phyloP scores from a whole-genome alignment of 306 rosid genomes.

The Senna siamea region DNA sequence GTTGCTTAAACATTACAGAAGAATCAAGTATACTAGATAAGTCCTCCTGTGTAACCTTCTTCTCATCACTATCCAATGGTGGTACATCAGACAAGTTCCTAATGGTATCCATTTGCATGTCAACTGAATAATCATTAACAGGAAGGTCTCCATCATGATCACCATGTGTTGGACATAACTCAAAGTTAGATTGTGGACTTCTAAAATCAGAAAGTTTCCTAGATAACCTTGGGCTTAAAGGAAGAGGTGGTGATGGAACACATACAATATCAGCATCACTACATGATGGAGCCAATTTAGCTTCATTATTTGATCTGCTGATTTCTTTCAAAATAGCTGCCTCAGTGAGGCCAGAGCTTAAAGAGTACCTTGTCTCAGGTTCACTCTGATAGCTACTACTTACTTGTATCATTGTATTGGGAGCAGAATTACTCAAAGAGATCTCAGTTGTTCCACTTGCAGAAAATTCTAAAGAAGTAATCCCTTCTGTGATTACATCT shows the following conservation, averaged over 20 bases:
- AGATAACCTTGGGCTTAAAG: too few species aligned
- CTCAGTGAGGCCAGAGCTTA: slow-evolving; percentile 61
- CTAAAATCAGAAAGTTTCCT: too few species aligned
- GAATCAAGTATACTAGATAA: slow-evolving; percentile 61
- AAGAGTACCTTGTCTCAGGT: too few species aligned
- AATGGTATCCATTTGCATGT: slow-evolving; percentile 66
- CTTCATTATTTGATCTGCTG: slow-evolving; percentile 52
- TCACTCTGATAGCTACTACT: too few species aligned
- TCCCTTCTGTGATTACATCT: slow-evolving; percentile 63
- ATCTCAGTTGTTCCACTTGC: too few species aligned
- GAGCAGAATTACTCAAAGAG: slow-evolving; percentile 51
- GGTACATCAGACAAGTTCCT: slow-evolving; percentile 64
- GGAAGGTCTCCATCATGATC: too few species aligned
- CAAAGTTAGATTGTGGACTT: too few species aligned
- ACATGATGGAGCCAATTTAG: slow-evolving; percentile 55
- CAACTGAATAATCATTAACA: slow-evolving; percentile 44
- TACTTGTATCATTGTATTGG: too few species aligned
- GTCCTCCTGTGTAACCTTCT: slow-evolving; percentile 70
- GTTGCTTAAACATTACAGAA: slow-evolving; percentile 69
- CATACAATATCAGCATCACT: slow-evolving; percentile 65
- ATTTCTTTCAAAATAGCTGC: slow-evolving; percentile 50
- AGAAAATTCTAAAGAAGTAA: neutral
- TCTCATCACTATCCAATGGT: slow-evolving; percentile 58
- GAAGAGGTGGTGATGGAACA: too few species aligned
- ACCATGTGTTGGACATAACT: too few species aligned